phyloP scores from a whole-genome alignment of 2,329 filamentous ascomycete genomes.

The Fusarium pseudograminearum region DNA sequence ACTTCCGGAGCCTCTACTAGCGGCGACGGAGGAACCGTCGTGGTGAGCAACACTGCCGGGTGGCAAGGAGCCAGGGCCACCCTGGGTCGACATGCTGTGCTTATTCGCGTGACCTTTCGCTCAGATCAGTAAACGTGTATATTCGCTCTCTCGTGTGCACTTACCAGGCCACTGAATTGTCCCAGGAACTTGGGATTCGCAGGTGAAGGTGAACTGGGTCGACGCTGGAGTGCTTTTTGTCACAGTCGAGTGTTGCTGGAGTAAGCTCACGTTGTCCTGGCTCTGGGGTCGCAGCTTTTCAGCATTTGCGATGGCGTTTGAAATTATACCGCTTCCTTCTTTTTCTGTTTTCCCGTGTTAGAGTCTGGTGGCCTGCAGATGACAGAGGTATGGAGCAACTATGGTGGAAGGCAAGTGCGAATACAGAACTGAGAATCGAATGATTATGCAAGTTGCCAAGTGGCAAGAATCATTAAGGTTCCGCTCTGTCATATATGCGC shows the following conservation, averaged over 20 bases:
- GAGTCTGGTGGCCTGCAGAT: slow-evolving; percentile 1
- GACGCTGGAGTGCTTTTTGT: slow-evolving; percentile 75
- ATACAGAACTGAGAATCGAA: not conserved
- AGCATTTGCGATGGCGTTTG: slow-evolving; percentile 89
- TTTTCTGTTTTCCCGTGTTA: slow-evolving; percentile 44
- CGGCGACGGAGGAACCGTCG: slow-evolving; percentile 53
- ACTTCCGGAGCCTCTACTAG: slow-evolving; percentile 47
- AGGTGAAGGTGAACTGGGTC: slow-evolving; percentile 96
- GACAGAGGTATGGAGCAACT: not conserved
- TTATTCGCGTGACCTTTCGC: slow-evolving; percentile 45
- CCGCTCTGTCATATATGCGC: not conserved
- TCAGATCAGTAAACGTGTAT: slow-evolving; percentile 9
- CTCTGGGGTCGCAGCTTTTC: slow-evolving; percentile 75
- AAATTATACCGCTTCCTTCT: slow-evolving; percentile 83
- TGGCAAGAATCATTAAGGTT: slow-evolving; percentile 1
- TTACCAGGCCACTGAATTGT: slow-evolving; percentile 79
- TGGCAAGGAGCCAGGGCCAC: slow-evolving; percentile 17
- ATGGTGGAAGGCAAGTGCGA: not conserved
- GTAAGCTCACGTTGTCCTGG: slow-evolving; percentile 82
- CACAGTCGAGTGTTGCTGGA: slow-evolving; percentile 74
- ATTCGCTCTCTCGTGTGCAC: not conserved
- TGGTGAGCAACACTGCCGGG: slow-evolving; percentile 40
- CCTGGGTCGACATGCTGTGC: slow-evolving; percentile 40
- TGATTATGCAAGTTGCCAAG: not conserved
- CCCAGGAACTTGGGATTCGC: slow-evolving; percentile 87